Base-by-base conservation (phyloP, 257 asterid species). In the Solanum arcanum region DNA sequence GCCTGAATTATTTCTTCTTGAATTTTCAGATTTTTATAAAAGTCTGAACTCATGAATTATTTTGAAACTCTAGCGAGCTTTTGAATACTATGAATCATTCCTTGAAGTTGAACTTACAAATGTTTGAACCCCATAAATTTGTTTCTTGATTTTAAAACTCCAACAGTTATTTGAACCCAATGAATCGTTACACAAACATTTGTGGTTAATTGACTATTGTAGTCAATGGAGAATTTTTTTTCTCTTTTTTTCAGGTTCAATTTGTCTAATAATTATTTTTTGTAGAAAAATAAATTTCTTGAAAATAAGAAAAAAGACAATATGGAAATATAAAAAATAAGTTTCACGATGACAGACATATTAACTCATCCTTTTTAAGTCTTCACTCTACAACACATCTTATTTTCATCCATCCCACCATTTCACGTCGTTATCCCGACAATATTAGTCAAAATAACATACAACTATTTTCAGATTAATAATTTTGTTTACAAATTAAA, bases 351-450 rank as follows among this genome's bases (percentile, higher is more conserved):
- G 3, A 9, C 44, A 41, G 0, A 9, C 12, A 41, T 41, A 41
- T 9, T 44, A 52, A 52, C 11, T 52, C 7, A 6, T 52, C n/a
- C 10, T 52, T 11, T 6, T 37, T 3, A 18, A 52, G 62, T 52
- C 62, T 52, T 52, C n/a, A 18, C 5, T 52, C 10, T 52, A 23
- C 62, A 16, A 52, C 62, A 18, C 4, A 52, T 23, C 0, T 52
- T 6, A 52, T 52, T 52, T 52, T 18, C 11, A 52, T 3, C 62
- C 23, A 52, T 52, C 3, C 10, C n/a, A 52, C 11, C 62, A 52
- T 2, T 23, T 0, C 11, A 52, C n/a, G 1, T 2, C n/a, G 2
- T 52, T 18, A 18, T 2, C 62, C 62, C 0, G 4, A 52, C 11
- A 52, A 52, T 52, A 52, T 52, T 52, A 18, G 4, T 52, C 62